A percentile compares a stretch with the other conserved stretches of the same genome.
Evolutionary conservation across 805 yeast genomes (phyloP).

Genomic region (Nakazawaea ambrosiae): DNA sequence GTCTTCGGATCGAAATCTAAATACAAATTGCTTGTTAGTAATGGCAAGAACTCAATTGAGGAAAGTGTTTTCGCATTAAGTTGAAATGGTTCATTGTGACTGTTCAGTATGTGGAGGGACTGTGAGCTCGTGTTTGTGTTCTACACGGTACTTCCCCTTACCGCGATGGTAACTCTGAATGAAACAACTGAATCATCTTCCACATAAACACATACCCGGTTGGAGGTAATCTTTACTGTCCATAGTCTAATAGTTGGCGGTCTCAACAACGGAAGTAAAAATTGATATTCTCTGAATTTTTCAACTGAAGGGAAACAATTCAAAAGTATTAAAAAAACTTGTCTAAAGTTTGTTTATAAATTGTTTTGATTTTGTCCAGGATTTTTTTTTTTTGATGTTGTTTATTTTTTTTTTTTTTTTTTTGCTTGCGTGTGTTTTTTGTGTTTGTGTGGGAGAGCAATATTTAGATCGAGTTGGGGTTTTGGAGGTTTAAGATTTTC

Average conservation of each 20-base stretch:
- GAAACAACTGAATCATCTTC: too few species aligned
- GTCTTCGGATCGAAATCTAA: conserved; percentile 63
- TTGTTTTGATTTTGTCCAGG: background rate
- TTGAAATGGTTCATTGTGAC: too few species aligned
- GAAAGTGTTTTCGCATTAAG: too few species aligned
- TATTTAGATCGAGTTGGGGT: background rate
- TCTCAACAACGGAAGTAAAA: background rate
- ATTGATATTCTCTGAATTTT: too few species aligned
- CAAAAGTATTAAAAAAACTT: background rate
- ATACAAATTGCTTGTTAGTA: too few species aligned
- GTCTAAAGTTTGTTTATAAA: background rate
- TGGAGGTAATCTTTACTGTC: conserved; percentile 28
- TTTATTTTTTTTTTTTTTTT: too few species aligned
- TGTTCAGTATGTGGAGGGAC: too few species aligned
- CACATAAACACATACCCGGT: conserved; percentile 20
- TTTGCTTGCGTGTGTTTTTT: background rate
- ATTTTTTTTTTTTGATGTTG: background rate
- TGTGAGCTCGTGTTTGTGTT: too few species aligned
- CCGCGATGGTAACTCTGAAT: too few species aligned
- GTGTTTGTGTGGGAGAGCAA: background rate
- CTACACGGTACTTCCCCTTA: too few species aligned
- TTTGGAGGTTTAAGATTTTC: too few species aligned
- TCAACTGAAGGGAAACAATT: background rate
- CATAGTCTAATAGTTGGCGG: conserved; percentile 16
- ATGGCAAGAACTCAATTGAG: too few species aligned